A percentile compares a stretch with the other conserved stretches of the same genome.
phyloP scores from a whole-genome alignment of 2,329 filamentous ascomycete genomes.

The Curvularia sp. region DNA sequence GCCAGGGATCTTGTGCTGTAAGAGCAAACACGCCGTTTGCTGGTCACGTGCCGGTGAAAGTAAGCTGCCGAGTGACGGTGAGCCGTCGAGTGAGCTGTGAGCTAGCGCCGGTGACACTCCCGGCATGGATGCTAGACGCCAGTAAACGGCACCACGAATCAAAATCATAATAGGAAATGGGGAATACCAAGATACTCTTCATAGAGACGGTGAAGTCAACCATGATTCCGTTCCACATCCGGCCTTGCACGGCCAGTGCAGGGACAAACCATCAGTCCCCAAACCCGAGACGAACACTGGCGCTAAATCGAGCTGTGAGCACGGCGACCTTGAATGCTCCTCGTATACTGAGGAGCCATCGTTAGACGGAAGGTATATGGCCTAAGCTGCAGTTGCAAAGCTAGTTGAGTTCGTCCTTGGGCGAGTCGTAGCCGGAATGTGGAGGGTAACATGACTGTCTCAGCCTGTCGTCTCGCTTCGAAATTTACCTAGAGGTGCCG shows the following conservation, averaged over 20 bases:
- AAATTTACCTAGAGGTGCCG: constrained; percentile 33
- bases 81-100: background rate
- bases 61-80: no score
- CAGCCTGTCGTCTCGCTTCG: constrained; percentile 31
- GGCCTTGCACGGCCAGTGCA: constrained; percentile 20
- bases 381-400: constrained; percentile 18
- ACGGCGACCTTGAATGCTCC: constrained; percentile 13
- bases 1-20: background rate
- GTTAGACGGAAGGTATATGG: constrained; percentile 12
- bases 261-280: constrained; percentile 9
- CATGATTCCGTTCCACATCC: constrained; percentile 31
- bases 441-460: constrained; percentile 29
- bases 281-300: constrained; percentile 12
- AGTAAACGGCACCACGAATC: constrained; percentile 38
- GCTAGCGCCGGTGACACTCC: constrained; percentile 6
- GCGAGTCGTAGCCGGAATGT: constrained; percentile 23
- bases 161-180: constrained; percentile 30
- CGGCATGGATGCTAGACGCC: constrained; percentile 27
- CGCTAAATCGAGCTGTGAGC: constrained; percentile 18
- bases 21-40: background rate
- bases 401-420: constrained; percentile 22
- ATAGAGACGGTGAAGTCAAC: constrained; percentile 28
- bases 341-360: constrained; percentile 6
- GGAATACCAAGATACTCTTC: constrained; percentile 35
- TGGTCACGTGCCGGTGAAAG: constrained; percentile 9